Evolutionary conservation across 495 filamentous ascomycete species (phyloP), one percentile per base, ranked within the genome.

Genomic region (Aspergillus nidulans): DNA sequence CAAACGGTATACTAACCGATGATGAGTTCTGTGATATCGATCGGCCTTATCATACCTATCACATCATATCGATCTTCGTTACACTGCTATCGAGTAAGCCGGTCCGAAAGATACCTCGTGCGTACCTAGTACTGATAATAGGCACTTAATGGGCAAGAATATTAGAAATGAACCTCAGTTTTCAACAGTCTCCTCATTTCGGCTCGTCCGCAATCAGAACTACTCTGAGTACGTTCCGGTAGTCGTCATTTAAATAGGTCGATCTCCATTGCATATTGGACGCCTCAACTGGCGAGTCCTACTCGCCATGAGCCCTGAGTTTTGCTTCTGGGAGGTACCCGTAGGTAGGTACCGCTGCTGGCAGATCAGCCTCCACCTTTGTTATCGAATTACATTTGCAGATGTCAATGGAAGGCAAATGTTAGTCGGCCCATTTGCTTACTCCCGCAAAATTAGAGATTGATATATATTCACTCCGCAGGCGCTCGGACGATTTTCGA

Each of bases 31-130:
- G 18, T 38, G 9, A 13, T 23, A 23, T 23, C 12, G 32, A 36
- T 32, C 23, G 32, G 19, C 20, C 46, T 49, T 49, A 34, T 49
- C 46, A 36, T 49, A 34, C 30, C 30, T 34, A n/a, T 49, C 32
- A 19, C 19, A 49, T 39, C 18, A 39, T 38, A 39, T 24, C 47
- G 20, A 38, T 39, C 18, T 49, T 49, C 21, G 32, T 49, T 36
- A 49, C 32, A 49, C 47, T 15, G 47, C 10, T 39, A 49, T 25
- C 28, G 24, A 49, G 46, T 49, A 30, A 38, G n/a, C 13, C 20
- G 25, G 46, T 39, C 32, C n/a, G 13, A 6, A 12, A 39, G 36
- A 39, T 39, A 45, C 42, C 42, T 26, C 42, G 42, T 45, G 21
- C 13, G 42, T 45, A 25, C 42, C 4, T 4, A 18, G 12, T 18